Conservation (phyloP, 2,329 filamentous ascomycete species). For the Penicillium sp. region DNA sequence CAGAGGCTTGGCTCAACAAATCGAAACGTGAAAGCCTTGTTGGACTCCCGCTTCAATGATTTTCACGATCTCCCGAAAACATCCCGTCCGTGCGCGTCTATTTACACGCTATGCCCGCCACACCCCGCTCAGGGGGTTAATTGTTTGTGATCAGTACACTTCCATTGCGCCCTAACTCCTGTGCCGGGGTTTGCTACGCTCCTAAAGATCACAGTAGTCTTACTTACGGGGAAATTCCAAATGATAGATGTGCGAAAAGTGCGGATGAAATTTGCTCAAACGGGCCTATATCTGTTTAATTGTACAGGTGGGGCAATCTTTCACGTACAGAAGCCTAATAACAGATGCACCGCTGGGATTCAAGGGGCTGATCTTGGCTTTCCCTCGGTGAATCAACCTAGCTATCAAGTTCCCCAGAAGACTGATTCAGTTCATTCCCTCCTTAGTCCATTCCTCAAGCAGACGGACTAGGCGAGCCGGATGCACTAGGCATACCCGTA, state of each 20-base stretch:
- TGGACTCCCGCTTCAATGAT: not conserved
- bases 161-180: not conserved
- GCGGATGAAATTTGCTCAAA: not conserved
- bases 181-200: not conserved
- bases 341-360: not conserved
- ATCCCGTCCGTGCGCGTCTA: slow-evolving; percentile 13
- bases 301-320: not conserved
- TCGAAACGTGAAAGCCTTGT: not conserved
- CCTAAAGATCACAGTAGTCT: too few species aligned
- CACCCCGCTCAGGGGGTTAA: not conserved
- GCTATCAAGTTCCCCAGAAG: not conserved
- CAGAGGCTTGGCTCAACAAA: not conserved
- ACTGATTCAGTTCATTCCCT: not conserved
- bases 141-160: not conserved
- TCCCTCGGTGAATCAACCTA: too few species aligned
- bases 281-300: not conserved
- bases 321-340: not conserved
- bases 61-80: not conserved
- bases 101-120: not conserved
- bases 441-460: not conserved
- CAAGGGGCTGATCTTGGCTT: not conserved
- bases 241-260: not conserved
- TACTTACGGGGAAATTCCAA: not conserved
- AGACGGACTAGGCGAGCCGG: not conserved
- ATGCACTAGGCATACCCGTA: not conserved